Evolutionary conservation across 176 grass and related monocot species (phyloP).

Genomic region (Neostapfia colusana): DNA sequence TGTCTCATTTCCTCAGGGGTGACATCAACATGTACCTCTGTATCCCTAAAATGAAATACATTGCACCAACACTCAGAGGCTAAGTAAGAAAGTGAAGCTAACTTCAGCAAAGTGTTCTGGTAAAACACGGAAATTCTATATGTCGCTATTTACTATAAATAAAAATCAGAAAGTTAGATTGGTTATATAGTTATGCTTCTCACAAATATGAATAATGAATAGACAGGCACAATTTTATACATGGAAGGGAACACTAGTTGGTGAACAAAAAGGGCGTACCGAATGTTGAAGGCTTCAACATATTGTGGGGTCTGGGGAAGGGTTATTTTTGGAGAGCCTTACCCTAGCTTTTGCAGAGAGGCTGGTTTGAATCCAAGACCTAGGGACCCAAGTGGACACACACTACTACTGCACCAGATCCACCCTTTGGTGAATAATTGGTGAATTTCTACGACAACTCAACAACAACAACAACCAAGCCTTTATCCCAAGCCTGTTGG

Average conservation of each 20-base stretch:
- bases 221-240: background rate
- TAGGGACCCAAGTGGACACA: too few species aligned
- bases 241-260: background rate
- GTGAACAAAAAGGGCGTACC: too few species aligned
- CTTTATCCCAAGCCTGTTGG: too few species aligned
- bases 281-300: too few species aligned
- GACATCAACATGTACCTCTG: conserved; percentile 43
- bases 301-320: too few species aligned
- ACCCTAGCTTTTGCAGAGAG: too few species aligned
- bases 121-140: background rate
- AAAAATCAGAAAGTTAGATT: conserved; percentile 3
- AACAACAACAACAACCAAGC: too few species aligned
- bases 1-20: conserved; percentile 20
- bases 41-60: conserved; percentile 50
- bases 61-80: conserved; percentile 30
- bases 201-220: background rate
- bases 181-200: background rate
- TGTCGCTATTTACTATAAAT: background rate
- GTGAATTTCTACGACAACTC: too few species aligned
- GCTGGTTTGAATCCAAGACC: too few species aligned
- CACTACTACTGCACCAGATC: too few species aligned
- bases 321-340: too few species aligned
- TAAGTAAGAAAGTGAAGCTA: conserved; percentile 15
- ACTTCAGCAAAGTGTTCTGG: background rate
- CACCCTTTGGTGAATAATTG: too few species aligned